Base-by-base conservation (phyloP, 2,329 filamentous ascomycete species). In the Ceratocystis cacaofunesta region DNA sequence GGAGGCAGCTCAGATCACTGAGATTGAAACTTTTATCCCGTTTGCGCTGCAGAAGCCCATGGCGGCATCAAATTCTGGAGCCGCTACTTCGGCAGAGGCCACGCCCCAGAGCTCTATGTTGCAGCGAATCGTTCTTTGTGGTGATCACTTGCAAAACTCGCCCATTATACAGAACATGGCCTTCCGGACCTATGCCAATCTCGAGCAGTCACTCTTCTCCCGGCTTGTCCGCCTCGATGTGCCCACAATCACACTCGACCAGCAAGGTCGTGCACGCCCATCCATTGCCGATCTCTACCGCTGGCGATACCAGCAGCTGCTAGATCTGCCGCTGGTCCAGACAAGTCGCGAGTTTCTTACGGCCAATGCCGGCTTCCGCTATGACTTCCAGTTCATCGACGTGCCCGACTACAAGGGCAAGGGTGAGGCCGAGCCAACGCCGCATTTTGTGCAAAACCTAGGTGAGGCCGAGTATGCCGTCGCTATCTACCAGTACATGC, bases 381-480 rank as follows among this genome's bases (percentile, higher is more conserved):
- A 89, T 73, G 92, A 97, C 69, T 96, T 92, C 75, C 94, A 99
- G 72, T 99, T 99, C 76, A 92, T 99, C 77, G 85, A 96, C 70
- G 92, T 99, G 1, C 86, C 87, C 1, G 88, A 96, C 73, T 99
- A 96, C 78, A 95, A 95, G 75, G 91, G 89, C 44, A 81, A 81
- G 66, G 94, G 94, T 62, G 94, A 99, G 76, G 83, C 84, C 62
- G 91, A 96, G 73, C 94, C 94, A 0, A 89, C 87, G 28, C 90
- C 92, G 25, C 92, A 97, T 75, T 99, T 96, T 74, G 87, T 97
- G 65, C 92, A 97, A 74, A 99, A 99, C 71, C 77, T 97, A 57
- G 94, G 94, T 60, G 94, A 99, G 76, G 94, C 94, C 1, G 95
- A 99, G 76, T 99, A 97, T 73, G 89, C 91, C 1, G 94, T 97